Evolutionary conservation across 768 basidiomycete genomes (phyloP).

Genomic region (Boletus edulis): DNA sequence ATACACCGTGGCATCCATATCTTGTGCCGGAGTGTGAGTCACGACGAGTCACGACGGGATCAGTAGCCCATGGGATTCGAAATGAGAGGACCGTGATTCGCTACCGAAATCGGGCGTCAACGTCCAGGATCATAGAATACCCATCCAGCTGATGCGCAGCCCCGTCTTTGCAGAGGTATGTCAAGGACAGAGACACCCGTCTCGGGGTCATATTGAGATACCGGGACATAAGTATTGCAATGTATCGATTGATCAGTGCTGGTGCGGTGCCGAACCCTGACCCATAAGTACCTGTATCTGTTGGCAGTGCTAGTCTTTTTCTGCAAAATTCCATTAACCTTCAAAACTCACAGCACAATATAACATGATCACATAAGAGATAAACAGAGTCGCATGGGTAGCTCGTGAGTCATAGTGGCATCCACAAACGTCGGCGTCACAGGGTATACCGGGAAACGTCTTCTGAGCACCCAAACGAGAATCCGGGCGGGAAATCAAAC

Average conservation of each 20-base stretch:
- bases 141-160: too few relatives aligned
- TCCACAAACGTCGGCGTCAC: neutral
- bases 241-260: too few relatives aligned
- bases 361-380: neutral
- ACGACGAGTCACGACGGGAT: neutral
- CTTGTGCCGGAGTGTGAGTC: neutral
- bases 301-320: too few relatives aligned
- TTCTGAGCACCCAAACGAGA: neutral
- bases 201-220: too few relatives aligned
- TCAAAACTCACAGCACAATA: neutral
- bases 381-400: neutral
- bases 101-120: neutral
- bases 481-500: constrained; percentile 8
- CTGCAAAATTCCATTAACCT: neutral
- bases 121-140: too few relatives aligned
- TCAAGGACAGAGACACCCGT: too few relatives aligned
- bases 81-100: neutral
- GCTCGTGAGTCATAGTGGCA: too few relatives aligned
- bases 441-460: neutral
- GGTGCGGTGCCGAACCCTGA: too few relatives aligned
- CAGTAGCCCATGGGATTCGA: neutral
- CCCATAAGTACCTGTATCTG: too few relatives aligned
- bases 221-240: too few relatives aligned
- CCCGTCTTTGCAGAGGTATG: too few relatives aligned
- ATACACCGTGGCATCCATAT: too few relatives aligned